Conservation (phyloP, 2,329 filamentous ascomycete species). For the Dothistroma pini region DNA sequence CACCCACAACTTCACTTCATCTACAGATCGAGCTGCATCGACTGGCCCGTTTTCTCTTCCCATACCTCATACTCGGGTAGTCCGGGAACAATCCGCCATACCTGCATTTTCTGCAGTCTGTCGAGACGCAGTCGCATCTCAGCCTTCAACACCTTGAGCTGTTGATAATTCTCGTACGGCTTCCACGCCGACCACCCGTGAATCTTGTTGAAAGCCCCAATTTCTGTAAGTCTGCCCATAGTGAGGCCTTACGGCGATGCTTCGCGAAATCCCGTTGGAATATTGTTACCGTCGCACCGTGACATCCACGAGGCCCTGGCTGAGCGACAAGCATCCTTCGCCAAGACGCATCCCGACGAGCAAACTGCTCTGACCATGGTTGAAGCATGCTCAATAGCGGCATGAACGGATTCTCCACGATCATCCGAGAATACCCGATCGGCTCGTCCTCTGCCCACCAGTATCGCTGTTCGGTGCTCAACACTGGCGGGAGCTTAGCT, state of each 20-base stretch:
- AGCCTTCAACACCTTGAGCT: background rate
- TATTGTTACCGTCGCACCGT: too few species aligned
- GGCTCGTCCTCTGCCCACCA: too few species aligned
- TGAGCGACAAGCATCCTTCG: background rate
- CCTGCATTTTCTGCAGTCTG: background rate
- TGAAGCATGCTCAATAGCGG: background rate
- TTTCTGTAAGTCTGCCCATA: background rate
- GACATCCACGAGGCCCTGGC: background rate
- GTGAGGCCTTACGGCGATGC: background rate
- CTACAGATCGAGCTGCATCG: background rate
- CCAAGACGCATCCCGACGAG: background rate
- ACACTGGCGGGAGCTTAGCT: background rate
- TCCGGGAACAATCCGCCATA: background rate
- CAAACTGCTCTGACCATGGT: background rate
- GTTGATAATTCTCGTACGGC: background rate
- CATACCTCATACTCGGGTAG: background rate
- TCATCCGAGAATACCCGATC: too few species aligned
- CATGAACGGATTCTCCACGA: background rate
- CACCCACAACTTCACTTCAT: background rate
- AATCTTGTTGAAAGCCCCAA: background rate
- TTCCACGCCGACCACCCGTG: background rate
- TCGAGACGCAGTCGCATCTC: background rate
- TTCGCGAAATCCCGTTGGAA: background rate
- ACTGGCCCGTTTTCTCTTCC: background rate
- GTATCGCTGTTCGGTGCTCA: background rate